These are phyloP conservation scores for Hippophae tibetana DNA, from an alignment of 306 rosid species.

Conservation along the genomic window DNA sequence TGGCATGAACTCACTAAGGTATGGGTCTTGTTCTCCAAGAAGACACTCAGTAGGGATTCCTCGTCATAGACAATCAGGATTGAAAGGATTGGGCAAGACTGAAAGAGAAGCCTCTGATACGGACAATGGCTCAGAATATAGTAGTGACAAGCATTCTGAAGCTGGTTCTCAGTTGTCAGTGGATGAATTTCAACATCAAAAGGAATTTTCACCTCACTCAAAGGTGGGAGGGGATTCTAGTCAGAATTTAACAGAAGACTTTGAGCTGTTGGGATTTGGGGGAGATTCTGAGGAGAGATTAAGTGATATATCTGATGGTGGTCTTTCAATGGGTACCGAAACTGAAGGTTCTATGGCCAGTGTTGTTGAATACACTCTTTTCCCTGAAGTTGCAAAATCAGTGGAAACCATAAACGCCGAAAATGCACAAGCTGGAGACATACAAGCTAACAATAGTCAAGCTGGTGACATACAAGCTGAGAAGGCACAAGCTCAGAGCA, in stretches of 20 bases:
- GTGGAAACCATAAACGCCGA: constrained; percentile 32
- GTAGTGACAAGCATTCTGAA: constrained; percentile 77
- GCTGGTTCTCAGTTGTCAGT: constrained; percentile 63
- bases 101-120: constrained; percentile 48
- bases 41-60: constrained; percentile 50
- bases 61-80: constrained; percentile 30
- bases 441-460: constrained; percentile 14
- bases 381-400: constrained; percentile 69
- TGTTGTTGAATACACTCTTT: constrained; percentile 85
- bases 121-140: constrained; percentile 66
- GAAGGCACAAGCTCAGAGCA: constrained; percentile 14
- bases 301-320: constrained; percentile 98
- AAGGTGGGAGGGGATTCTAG: constrained; percentile 33
- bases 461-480: constrained; percentile 14
- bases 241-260: constrained; percentile 53
- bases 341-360: constrained; percentile 87
- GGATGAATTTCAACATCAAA: constrained; percentile 53
- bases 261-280: constrained; percentile 78
- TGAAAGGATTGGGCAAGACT: constrained; percentile 27
- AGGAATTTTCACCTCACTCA: constrained; percentile 30
- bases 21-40: constrained; percentile 60
- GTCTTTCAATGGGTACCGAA: constrained; percentile 98
- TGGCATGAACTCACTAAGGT: constrained; percentile 38
- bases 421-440: constrained; percentile 25
- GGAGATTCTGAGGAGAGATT: constrained; percentile 91